Evolutionary conservation across 164 flowering plant species (phyloP).

Genomic region (Vitis vinifera): ASM3070453v1 NC_081814.1:5871501-5872000

Average conservation of each 20-base stretch:
- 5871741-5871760: not conserved
- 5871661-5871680: too few species aligned
- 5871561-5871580: too few species aligned
- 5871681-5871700: not conserved
- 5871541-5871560: too few species aligned
- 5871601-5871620: not conserved
- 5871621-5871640: not conserved
- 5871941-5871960: slow-evolving; percentile 37
- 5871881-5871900: slow-evolving; percentile 29
- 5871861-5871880: slow-evolving; percentile 86
- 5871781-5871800: slow-evolving; percentile 17
- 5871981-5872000: slow-evolving; percentile 34
- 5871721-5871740: not conserved
- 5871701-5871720: not conserved
- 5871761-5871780: not conserved
- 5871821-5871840: slow-evolving; percentile 15
- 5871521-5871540: too few species aligned
- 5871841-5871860: slow-evolving; percentile 52
- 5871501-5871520: too few species aligned
- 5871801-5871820: slow-evolving; percentile 11
- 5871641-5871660: not conserved
- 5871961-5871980: slow-evolving; percentile 26
- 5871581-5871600: too few species aligned
- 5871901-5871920: slow-evolving; percentile 10
- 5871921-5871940: slow-evolving; percentile 47